Base-by-base conservation (phyloP, 2,329 filamentous ascomycete species). In the Colletotrichum shisoi region DNA sequence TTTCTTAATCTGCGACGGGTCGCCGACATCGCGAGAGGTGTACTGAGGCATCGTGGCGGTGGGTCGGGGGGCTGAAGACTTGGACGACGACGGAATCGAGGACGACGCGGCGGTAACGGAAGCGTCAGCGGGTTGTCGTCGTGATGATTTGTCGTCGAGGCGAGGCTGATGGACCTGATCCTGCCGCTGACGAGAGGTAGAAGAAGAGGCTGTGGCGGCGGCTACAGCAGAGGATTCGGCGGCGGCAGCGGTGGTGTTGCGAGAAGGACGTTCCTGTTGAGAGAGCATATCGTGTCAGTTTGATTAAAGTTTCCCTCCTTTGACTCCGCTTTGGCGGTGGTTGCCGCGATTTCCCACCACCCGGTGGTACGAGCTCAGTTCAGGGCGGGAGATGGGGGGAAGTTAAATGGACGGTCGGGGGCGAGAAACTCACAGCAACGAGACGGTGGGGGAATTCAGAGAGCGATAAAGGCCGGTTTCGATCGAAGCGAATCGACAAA, bases 1-100 rank as follows among this genome's bases (percentile, higher is more conserved):
- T 84, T 94, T 96, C 86, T 87, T 89, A 74, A 88, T 87, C 78
- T 89, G 87, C 74, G 85, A 86, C 78, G 87, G 86, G 77, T 90
- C 87, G 79, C 86, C 86, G 69, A 87, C 85, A 76, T 90, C 87
- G 74, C 87, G 85, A 56, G 87, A 89, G 66, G 87, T 88, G 80
- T 89, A 90, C 72, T 86, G 83, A 79, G 87, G 85, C 86, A 89
- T 89, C 70, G 78, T 84, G 77, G 69, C 67, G 68, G 73, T 54
- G 71, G 71, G 61, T 68, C 71, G 71, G 70, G 49, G 49, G 24
- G 31, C 57, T 59, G 64, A 56, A 31, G 70, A 66, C 59, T 63
- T 63, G 48, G 68, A 68, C 39, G 66, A 63, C 44, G 62, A 67
- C 4, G 66, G 51, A 17, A 27, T 42, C 65, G 69, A 68, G 37